These are phyloP conservation scores for Cryptococcus jaspeensis DNA, from an alignment of 1,284 basidiomycete species.

Conservation along the genomic window DNA sequence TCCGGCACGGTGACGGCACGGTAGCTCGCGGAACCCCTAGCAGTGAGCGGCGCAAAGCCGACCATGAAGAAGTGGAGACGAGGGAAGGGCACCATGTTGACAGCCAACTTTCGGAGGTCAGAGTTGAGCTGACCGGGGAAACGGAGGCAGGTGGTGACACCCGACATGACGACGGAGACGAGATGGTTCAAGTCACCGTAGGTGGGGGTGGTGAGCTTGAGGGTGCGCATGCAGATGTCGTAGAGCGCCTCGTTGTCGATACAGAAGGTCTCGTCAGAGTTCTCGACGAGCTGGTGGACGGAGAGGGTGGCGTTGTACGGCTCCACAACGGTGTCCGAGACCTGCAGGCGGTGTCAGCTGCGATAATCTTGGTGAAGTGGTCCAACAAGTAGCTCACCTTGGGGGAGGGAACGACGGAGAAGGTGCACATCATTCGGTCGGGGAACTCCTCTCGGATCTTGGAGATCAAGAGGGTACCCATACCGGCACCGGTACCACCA, in stretches of 20 bases:
- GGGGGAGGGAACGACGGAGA: slow-evolving; percentile 62
- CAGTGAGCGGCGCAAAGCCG: slow-evolving; percentile 91
- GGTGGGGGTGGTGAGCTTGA: slow-evolving; percentile 89
- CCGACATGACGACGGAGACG: slow-evolving; percentile 97
- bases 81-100: slow-evolving; percentile 99
- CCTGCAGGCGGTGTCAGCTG: slow-evolving; percentile 28
- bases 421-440: slow-evolving; percentile 64
- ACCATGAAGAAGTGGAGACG: slow-evolving; percentile 99
- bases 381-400: slow-evolving; percentile 50
- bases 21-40: slow-evolving; percentile 88
- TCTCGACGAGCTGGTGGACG: slow-evolving; percentile 63
- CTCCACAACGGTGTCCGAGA: slow-evolving; percentile 62
- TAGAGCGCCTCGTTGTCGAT: slow-evolving; percentile 96
- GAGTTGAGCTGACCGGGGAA: slow-evolving; percentile 99
- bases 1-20: slow-evolving; percentile 94
- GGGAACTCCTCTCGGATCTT: slow-evolving; percentile 65
- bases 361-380: not conserved
- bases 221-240: slow-evolving; percentile 95
- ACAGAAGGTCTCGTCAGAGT: slow-evolving; percentile 64
- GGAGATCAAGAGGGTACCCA: slow-evolving; percentile 63
- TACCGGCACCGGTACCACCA: slow-evolving; percentile 63
- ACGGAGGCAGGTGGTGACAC: slow-evolving; percentile 54
- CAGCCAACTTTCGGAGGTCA: slow-evolving; percentile 92
- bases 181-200: slow-evolving; percentile 97
- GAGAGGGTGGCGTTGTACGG: slow-evolving; percentile 64